Base-by-base conservation (phyloP, 805 yeast genomes). In the Ogataea trehalophila region DNA sequence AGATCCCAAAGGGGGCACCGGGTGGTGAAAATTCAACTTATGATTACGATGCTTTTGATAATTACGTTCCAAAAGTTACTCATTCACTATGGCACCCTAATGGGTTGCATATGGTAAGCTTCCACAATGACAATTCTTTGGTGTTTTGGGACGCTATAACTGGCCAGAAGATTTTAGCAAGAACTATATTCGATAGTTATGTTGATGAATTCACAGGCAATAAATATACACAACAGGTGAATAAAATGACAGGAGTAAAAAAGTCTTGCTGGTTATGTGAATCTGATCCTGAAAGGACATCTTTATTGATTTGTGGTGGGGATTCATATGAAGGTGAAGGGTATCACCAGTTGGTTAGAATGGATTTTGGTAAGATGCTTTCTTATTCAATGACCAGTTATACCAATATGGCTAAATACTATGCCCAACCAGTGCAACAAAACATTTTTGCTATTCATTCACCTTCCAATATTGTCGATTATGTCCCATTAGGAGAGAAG, bases 91-190 rank as follows among this genome's bases (percentile, higher is more conserved):
- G 87, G 79, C 97, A 92, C 65, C 99, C 99, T 2, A 89, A 89
- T 60, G 97, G 98, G 0, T 75, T 90, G 40, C 95, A 91, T 61
- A 68, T 88, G 3, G 75, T 87, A 18, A 83, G 96, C 0, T 76
- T 81, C 2, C 95, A 92, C 64, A 81, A 72, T 20, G 96, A 91
- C 59, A 92, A 92, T 45, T 78, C 95, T 0, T 59, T 94, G 35
- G 96, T 81, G 1, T 94, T 94, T 60, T 94, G 98, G 97, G 99
- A 94, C 65, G 85, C 88, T 1, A 75, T 81, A 33, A 82, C 82
- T 35, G 97, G 95, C 0, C 78, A 79, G 15, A 67, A 81, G 39
- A 70, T 94, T 14, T 82, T 82, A 45, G 94, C 97, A 1, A 76
- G 97, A 55, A 76, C 87, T 1, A 51, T 85, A 5, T 76, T 76